phyloP scores from a whole-genome alignment of 1,284 basidiomycete genomes.

The Austroboletus olivaceoglutinosus region DNA sequence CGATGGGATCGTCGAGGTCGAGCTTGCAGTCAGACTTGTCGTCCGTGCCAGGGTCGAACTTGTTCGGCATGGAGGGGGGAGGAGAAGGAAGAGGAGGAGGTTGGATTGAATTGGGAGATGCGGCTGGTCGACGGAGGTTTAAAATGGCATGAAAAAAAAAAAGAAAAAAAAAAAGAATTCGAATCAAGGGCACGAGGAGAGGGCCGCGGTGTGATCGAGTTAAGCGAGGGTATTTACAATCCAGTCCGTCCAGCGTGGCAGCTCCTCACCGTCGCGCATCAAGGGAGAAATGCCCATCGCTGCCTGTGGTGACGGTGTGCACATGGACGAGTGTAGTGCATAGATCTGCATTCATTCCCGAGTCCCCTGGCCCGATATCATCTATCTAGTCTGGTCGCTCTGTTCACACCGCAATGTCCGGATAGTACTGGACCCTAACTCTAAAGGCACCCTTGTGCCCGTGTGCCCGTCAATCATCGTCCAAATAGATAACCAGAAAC shows the following conservation, averaged over 20 bases:
- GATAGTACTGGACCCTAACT: conserved; percentile 15
- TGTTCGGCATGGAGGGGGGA: conserved; percentile 43
- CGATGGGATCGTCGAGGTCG: conserved; percentile 36
- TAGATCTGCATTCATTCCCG: conserved; percentile 39
- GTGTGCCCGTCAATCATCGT: conserved; percentile 22
- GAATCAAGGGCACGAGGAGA: conserved; percentile 64
- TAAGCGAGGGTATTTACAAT: conserved; percentile 41
- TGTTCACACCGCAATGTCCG: conserved; percentile 35
- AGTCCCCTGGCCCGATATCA: conserved; percentile 7
- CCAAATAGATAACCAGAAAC: conserved; percentile 20
- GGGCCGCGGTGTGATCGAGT: conserved; percentile 43
- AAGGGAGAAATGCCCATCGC: not conserved
- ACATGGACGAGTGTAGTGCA: not conserved
- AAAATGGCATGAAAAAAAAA: conserved; percentile 59
- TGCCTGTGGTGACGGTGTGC: too few species aligned
- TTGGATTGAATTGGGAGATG: conserved; percentile 15
- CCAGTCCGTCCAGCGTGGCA: conserved; percentile 30
- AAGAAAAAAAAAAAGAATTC: conserved; percentile 64
- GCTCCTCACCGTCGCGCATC: conserved; percentile 3
- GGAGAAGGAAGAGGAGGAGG: conserved; percentile 22
- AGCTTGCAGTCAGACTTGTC: conserved; percentile 36
- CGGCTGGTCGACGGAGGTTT: conserved; percentile 33
- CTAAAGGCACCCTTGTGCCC: conserved; percentile 9
- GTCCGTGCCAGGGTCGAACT: conserved; percentile 37
- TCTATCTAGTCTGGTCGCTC: not conserved